Base-by-base conservation (phyloP, 2,329 filamentous ascomycete species). In the Monosporascus sp. region DNA sequence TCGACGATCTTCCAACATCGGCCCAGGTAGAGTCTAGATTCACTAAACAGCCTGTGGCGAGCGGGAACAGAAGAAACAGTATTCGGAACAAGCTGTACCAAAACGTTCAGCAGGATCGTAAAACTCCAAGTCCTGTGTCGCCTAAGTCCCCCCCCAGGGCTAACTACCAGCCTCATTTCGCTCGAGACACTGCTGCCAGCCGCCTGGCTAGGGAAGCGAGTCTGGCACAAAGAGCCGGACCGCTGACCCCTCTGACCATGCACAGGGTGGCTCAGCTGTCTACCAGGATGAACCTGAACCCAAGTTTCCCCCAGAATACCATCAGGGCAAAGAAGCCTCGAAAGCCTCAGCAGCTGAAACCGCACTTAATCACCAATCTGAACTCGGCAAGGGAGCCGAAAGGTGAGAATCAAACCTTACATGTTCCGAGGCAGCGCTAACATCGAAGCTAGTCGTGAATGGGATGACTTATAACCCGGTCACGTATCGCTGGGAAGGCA, bases 401-500 rank as follows among this genome's bases (percentile, higher is more conserved):
- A 76, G 86, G 91, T 95, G n/a, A 50, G 37, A 14, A 37, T 41
- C 48, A 17, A 17, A 53, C 11, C 35, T 48, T 48, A 37, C 44
- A 22, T 41, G 35, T 22, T 22, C 44, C 9, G 47, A 53, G 35
- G 49, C n/a, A 52, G 47, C 53, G 47, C 68, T 74, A 65, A 75
- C 61, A 47, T 35, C 27, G 35, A 52, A 38, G 49, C 60, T 58
- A 93, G 90, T 86, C 65, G 82, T 96, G 56, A 94, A 96, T 70
- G 94, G 93, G 59, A 99, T 99, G 94, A 87, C 85, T 52, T 99
- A 96, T 69, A 97, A 99, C 65, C 90, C 94, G 7, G 77, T 81
- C 27, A 88, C 89, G 8, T 94, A 86, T 65, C 82, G 85, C 49
- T 99, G 94, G 94, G 94, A 99, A 76, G 94, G 94, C 50, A 99